Conservation (phyloP, 768 basidiomycete genomes). For the Hysterangium stoloniferum region DNA sequence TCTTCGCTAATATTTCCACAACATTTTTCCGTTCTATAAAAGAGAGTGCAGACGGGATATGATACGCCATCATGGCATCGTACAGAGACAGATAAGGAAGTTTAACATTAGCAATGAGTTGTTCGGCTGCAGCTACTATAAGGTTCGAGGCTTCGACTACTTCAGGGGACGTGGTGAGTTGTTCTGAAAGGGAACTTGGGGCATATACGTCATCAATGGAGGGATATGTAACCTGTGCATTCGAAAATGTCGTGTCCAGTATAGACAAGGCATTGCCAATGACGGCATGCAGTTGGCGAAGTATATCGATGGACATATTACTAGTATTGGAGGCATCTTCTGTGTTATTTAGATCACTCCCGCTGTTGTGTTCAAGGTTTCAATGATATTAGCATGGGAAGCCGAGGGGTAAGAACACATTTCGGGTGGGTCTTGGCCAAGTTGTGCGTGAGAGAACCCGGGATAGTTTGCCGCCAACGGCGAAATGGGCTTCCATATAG, state of each 20-base stretch:
- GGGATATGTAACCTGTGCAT: conserved; percentile 39
- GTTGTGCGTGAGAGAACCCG: too few species aligned
- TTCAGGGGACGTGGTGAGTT: neutral
- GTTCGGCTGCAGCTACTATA: conserved; percentile 19
- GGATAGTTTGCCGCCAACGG: too few species aligned
- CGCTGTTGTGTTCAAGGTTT: too few species aligned
- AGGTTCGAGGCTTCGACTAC: neutral
- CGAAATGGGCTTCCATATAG: too few species aligned
- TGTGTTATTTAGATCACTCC: too few species aligned
- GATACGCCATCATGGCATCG: conserved; percentile 6
- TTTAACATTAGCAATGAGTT: conserved; percentile 20
- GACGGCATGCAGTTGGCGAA: conserved; percentile 57
- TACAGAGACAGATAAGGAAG: conserved; percentile 10
- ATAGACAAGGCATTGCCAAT: conserved; percentile 63
- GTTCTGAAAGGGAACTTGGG: neutral
- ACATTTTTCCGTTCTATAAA: conserved; percentile 26
- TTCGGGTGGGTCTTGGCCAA: too few species aligned
- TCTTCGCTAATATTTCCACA: conserved; percentile 34
- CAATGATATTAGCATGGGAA: too few species aligned
- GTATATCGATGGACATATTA: too few species aligned
- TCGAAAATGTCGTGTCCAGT: conserved; percentile 37
- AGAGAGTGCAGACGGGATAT: conserved; percentile 18
- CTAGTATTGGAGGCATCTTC: too few species aligned
- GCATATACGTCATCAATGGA: conserved; percentile 4
- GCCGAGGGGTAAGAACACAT: too few species aligned